Evolutionary conservation across 176 grass and related monocot species (phyloP).

Genomic region (Musa troglodytarum): DNA sequence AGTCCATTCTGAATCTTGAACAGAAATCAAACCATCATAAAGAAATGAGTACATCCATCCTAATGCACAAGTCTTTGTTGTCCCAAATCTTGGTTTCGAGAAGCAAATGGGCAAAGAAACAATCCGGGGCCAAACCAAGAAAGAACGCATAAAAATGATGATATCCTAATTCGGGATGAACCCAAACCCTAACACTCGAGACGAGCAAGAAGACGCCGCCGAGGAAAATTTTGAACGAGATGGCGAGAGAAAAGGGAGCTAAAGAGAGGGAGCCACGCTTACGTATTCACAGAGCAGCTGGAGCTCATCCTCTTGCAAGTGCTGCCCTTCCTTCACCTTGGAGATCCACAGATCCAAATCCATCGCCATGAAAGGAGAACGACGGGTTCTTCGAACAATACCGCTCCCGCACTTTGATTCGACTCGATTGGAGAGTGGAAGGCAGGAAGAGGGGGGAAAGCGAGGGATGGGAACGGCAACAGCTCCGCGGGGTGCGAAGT

Average conservation of each 20-base stretch:
- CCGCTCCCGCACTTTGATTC: neutral
- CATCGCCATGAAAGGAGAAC: constrained; percentile 28
- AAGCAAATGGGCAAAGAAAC: neutral
- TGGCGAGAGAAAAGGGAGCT: neutral
- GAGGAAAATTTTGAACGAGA: neutral
- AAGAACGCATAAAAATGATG: neutral
- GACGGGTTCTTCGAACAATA: neutral
- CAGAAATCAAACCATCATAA: neutral
- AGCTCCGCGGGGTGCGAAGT: neutral
- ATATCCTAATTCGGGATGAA: neutral
- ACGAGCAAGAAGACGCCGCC: no score
- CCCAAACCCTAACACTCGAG: neutral
- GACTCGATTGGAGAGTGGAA: neutral
- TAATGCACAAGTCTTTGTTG: neutral
- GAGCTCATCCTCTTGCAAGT: constrained; percentile 94
- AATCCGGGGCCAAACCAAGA: neutral
- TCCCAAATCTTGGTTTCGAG: neutral
- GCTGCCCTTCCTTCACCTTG: constrained; percentile 97
- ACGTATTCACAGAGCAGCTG: constrained; percentile 99
- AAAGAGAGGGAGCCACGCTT: neutral
- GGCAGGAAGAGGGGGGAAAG: neutral
- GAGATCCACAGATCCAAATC: constrained; percentile 99
- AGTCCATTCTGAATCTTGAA: no score
- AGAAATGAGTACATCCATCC: neutral
- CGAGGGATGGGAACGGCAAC: neutral